Conservation (phyloP, 1,284 basidiomycete species). For the Meira miltonrushii region DNA sequence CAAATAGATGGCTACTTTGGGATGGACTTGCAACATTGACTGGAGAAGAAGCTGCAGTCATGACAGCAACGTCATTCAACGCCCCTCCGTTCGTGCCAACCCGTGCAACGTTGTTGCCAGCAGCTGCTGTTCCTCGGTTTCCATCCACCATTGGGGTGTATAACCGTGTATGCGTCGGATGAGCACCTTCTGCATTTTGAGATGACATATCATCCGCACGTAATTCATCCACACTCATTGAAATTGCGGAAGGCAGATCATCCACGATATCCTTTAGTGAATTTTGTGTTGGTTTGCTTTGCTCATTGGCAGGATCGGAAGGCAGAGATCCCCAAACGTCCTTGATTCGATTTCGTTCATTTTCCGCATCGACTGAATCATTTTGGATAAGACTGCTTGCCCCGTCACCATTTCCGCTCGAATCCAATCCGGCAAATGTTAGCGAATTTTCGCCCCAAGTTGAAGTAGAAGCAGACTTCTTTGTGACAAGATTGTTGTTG, state of each 20-base stretch:
- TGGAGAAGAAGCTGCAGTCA: not conserved
- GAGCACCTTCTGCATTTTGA: not conserved
- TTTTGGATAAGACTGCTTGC: slow-evolving; percentile 32
- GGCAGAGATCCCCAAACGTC: slow-evolving; percentile 36
- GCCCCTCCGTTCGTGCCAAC: not conserved
- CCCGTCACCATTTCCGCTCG: not conserved
- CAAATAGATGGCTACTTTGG: too few species aligned
- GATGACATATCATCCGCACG: not conserved
- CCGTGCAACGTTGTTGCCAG: not conserved
- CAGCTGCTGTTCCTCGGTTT: not conserved
- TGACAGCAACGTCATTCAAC: not conserved
- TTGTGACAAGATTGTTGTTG: slow-evolving; percentile 1
- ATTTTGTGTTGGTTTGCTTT: slow-evolving; percentile 27
- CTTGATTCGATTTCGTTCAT: slow-evolving; percentile 24
- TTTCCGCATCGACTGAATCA: slow-evolving; percentile 3
- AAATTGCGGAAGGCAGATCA: slow-evolving; percentile 30
- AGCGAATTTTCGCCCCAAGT: slow-evolving; percentile 44
- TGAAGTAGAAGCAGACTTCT: slow-evolving; percentile 4
- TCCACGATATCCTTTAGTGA: slow-evolving; percentile 38
- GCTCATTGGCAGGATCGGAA: not conserved
- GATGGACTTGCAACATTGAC: not conserved
- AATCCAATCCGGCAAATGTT: slow-evolving; percentile 23
- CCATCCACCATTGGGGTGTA: not conserved
- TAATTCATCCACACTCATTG: slow-evolving; percentile 2
- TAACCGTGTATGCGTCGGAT: too few species aligned